Evolutionary conservation across 1,284 basidiomycete genomes (phyloP).

Genomic region (Laetiporus sulphureus): DNA sequence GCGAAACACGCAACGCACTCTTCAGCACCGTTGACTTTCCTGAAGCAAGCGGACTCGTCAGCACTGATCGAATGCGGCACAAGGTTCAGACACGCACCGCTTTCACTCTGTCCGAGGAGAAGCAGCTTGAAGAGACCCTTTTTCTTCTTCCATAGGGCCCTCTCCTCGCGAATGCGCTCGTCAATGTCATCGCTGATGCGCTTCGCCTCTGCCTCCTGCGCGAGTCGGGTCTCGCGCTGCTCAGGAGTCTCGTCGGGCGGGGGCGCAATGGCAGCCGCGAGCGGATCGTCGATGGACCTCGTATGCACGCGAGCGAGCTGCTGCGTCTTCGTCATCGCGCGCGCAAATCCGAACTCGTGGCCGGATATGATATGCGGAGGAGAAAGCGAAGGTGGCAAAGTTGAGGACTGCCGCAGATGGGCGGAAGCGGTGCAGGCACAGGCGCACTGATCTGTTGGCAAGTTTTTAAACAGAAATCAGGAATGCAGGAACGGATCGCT

Average conservation of each 20-base stretch:
- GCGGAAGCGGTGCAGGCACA: too few relatives aligned
- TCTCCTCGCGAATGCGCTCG: slow-evolving; percentile 44
- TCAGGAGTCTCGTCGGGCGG: slow-evolving; percentile 20
- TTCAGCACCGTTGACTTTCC: slow-evolving; percentile 27
- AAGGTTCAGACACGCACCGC: slow-evolving; percentile 34
- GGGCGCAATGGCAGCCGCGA: slow-evolving; percentile 21
- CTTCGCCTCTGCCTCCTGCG: slow-evolving; percentile 44
- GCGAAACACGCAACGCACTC: slow-evolving; percentile 18
- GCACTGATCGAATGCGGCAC: neutral
- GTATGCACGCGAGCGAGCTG: neutral
- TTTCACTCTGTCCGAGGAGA: slow-evolving; percentile 57
- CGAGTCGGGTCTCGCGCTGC: slow-evolving; percentile 28
- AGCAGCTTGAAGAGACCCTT: slow-evolving; percentile 45
- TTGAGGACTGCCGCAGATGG: too few relatives aligned
- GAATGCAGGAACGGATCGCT: too few relatives aligned
- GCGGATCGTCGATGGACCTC: slow-evolving; percentile 18
- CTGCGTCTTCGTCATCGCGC: neutral
- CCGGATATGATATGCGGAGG: too few relatives aligned
- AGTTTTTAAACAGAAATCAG: too few relatives aligned
- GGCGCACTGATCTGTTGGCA: too few relatives aligned
- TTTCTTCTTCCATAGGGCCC: slow-evolving; percentile 36
- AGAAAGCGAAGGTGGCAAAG: too few relatives aligned
- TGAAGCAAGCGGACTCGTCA: slow-evolving; percentile 3
- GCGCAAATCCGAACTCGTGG: too few relatives aligned
- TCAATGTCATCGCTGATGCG: slow-evolving; percentile 50